Base-by-base conservation (phyloP, 805 yeast genomes). In the Teunomyces funiuensis region DNA sequence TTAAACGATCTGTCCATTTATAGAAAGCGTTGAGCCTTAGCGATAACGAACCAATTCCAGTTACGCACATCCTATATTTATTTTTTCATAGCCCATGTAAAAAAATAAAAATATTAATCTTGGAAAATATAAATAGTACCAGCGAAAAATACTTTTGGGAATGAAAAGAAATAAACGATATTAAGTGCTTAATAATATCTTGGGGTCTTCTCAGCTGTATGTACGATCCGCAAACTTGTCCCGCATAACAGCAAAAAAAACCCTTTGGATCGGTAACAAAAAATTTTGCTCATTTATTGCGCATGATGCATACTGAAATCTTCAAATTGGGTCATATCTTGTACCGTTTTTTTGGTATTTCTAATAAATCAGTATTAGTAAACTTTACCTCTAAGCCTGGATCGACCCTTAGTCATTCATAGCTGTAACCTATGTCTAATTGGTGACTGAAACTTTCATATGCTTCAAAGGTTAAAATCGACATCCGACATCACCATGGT, bases 31-130 rank as follows among this genome's bases (percentile, higher is more conserved):
- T 14, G 25, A n/a, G 34, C 13, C 19, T 18, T 11, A 20, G 25
- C 34, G 34, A 31, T 31, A 31, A 17, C 34, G 34, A 31, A 31
- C 22, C 34, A 31, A 31, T 31, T 31, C 34, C 34, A 31, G 25
- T 31, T 31, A n/a, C 19, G 23, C 19, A 18, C 17, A 31, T 31
- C 25, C n/a, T n/a, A n/a, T n/a, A 10, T 20, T 22, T 31, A 31
- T 31, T 31, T 31, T 31, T 18, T 6, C n/a, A n/a, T n/a, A n/a
- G 4, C 9, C 19, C 23, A 31, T 10, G 23, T 16, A 20, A n/a
- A 14, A 16, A 17, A 11, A 16, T 30, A 30, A 31, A 15, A 25
- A 6, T 36, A 23, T 17, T 26, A 16, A 16, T 36, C 18, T 15
- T 23, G 29, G 9, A 25, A 23, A 25, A 25, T 27, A 25, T 17